A percentile compares a stretch with the other conserved stretches of the same genome.
These are phyloP conservation scores for Herpetospermum pedunculosum DNA, from an alignment of 306 rosid genomes.

Conservation along the genomic window DNA sequence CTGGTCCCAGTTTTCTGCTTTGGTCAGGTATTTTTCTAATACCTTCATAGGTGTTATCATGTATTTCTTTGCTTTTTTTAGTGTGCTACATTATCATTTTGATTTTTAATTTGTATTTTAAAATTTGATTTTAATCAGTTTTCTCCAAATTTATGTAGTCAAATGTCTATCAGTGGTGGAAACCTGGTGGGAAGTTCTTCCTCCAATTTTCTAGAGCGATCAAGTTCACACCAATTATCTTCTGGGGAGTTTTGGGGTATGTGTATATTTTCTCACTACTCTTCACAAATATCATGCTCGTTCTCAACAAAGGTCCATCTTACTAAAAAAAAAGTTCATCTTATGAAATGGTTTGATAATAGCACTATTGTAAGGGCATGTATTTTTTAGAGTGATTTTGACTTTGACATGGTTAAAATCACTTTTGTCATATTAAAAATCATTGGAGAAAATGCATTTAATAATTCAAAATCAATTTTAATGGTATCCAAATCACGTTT, in stretches of 20 bases:
- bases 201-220: constrained; percentile 56
- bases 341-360: not conserved
- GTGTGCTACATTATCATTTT: not conserved
- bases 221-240: constrained; percentile 66
- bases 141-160: constrained; percentile 34
- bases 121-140: not conserved
- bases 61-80: not conserved
- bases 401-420: too few relatives aligned
- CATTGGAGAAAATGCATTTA: too few relatives aligned
- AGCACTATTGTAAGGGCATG: not conserved
- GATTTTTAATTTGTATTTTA: not conserved
- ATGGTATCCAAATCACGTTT: too few relatives aligned
- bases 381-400: too few relatives aligned
- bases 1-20: constrained; percentile 90
- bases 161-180: constrained; percentile 79
- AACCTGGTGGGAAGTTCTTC: constrained; percentile 57
- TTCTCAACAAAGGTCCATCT: not conserved
- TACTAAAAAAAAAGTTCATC: not conserved
- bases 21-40: constrained; percentile 57
- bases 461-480: too few relatives aligned
- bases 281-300: not conserved
- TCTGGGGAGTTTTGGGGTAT: constrained; percentile 88
- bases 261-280: constrained; percentile 10
- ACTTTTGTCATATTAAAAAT: too few relatives aligned
- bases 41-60: not conserved